phyloP scores from a whole-genome alignment of 805 yeast genomes.

The Kodamaea lidongshanica region DNA sequence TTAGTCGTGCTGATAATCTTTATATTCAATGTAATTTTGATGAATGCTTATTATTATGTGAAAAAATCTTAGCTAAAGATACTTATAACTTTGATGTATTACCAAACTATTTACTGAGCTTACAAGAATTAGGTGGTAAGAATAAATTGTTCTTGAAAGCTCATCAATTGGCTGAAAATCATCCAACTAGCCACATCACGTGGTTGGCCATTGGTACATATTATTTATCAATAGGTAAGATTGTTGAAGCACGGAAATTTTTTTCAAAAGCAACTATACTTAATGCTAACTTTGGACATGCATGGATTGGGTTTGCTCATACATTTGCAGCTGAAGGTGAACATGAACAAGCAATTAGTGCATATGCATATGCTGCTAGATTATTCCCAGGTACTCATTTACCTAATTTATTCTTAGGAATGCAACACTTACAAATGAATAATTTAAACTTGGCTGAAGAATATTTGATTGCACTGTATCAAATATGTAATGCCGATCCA shows the following conservation, averaged over 20 bases:
- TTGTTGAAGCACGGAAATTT: slow-evolving; percentile 77
- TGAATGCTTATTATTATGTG: slow-evolving; percentile 71
- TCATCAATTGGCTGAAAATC: slow-evolving; percentile 78
- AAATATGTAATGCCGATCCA: slow-evolving; percentile 82
- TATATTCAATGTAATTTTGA: slow-evolving; percentile 75
- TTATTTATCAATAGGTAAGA: slow-evolving; percentile 66
- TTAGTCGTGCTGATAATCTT: slow-evolving; percentile 61
- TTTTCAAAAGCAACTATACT: slow-evolving; percentile 85
- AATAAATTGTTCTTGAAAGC: slow-evolving; percentile 75
- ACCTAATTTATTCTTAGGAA: slow-evolving; percentile 85
- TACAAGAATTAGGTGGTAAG: slow-evolving; percentile 77
- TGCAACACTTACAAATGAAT: slow-evolving; percentile 90
- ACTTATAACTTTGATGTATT: slow-evolving; percentile 63
- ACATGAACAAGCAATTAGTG: slow-evolving; percentile 96
- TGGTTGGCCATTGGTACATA: slow-evolving; percentile 93
- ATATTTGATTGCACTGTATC: slow-evolving; percentile 67
- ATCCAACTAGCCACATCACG: slow-evolving; percentile 75
- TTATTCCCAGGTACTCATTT: slow-evolving; percentile 86
- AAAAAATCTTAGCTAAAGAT: slow-evolving; percentile 51
- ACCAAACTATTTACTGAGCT: slow-evolving; percentile 75
- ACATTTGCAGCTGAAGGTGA: slow-evolving; percentile 98
- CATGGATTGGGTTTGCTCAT: slow-evolving; percentile 98
- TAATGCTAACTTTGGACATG: slow-evolving; percentile 86
- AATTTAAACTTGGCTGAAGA: slow-evolving; percentile 81
- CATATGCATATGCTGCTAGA: slow-evolving; percentile 92